These are phyloP conservation scores for Oryza officinalis DNA, from an alignment of 176 grass and related monocot genomes.

Conservation along the genomic window DNA sequence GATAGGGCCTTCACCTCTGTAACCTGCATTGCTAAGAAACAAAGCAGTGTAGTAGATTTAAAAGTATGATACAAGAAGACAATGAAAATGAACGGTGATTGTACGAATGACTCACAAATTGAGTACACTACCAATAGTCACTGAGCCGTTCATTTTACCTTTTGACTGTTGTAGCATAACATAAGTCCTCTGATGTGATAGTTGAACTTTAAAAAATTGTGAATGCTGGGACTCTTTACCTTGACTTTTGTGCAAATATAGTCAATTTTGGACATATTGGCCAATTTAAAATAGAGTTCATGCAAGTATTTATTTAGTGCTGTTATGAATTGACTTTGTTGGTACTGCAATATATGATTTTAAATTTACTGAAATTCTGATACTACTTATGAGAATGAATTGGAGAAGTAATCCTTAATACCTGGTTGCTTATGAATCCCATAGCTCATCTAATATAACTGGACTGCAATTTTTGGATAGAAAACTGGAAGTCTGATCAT, in stretches of 20 bases:
- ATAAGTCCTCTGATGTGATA: neutral
- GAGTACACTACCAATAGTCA: neutral
- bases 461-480: neutral
- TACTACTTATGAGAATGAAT: neutral
- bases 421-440: neutral
- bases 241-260: neutral
- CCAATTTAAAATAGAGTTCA: neutral
- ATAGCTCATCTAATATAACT: neutral
- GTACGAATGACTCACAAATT: too few species aligned
- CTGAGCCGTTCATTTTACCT: neutral
- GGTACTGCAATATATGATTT: too few species aligned
- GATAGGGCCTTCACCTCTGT: too few species aligned
- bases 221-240: neutral
- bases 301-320: neutral
- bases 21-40: too few species aligned
- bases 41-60: too few species aligned
- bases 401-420: neutral
- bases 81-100: too few species aligned
- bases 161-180: neutral
- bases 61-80: too few species aligned
- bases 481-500: neutral
- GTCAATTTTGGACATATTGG: neutral
- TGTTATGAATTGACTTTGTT: neutral
- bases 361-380: too few species aligned
- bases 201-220: neutral